Percentiles rank a stretch among this genome's conserved stretches.
These are phyloP conservation scores for Botrytis cinerea DNA, from an alignment of 2,329 filamentous ascomycete species.

Conservation along the genomic window DNA sequence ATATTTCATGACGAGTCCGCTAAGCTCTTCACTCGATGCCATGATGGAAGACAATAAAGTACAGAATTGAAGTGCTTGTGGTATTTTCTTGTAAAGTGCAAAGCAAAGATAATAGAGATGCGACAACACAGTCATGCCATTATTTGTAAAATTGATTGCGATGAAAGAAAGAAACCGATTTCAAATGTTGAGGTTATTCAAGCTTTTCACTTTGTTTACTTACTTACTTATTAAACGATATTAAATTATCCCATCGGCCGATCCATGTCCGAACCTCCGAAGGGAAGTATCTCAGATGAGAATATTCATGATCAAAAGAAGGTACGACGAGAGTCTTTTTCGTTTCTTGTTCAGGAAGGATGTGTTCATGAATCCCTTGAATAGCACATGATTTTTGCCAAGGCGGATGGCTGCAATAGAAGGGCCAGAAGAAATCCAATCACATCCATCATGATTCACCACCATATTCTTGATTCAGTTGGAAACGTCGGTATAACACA, in stretches of 20 bases:
- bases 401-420: not conserved
- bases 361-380: not conserved
- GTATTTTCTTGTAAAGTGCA: not conserved
- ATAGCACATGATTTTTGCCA: not conserved
- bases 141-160: not conserved
- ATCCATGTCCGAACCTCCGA: not conserved
- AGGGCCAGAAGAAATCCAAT: not conserved
- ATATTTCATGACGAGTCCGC: no score
- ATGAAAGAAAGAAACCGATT: not conserved
- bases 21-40: not conserved
- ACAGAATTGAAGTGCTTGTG: not conserved
- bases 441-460: not conserved
- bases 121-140: no score
- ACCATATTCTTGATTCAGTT: not conserved
- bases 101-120: not conserved
- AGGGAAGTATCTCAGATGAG: not conserved
- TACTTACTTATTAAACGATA: not conserved
- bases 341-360: not conserved
- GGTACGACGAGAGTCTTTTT: not conserved
- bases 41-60: conserved; percentile 6
- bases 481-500: not conserved
- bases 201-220: not conserved
- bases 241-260: not conserved
- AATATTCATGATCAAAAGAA: not conserved
- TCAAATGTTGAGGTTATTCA: not conserved